Conservation (phyloP, 2,329 filamentous ascomycete species). For the Knufia fluminis region DNA sequence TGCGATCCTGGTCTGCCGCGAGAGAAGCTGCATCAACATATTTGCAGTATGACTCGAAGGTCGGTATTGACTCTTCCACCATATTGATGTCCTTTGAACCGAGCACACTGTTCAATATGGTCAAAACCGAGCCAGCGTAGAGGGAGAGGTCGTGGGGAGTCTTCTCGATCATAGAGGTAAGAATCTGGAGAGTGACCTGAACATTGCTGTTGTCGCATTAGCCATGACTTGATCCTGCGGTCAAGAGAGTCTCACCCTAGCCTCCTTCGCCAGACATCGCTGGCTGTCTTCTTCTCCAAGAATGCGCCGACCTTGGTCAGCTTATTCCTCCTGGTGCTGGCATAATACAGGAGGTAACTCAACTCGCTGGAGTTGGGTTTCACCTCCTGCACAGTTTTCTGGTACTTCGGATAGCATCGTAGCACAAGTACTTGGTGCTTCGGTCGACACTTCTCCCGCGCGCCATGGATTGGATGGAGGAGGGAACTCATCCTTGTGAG, state of each 20-base stretch:
- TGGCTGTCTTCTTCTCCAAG: slow-evolving; percentile 84
- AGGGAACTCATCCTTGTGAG: slow-evolving; percentile 18
- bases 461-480: slow-evolving; percentile 41
- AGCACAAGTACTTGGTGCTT: slow-evolving; percentile 95
- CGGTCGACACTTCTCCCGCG: slow-evolving; percentile 60
- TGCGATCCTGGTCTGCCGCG: slow-evolving; percentile 74
- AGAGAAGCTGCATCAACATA: slow-evolving; percentile 80
- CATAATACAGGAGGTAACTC: slow-evolving; percentile 94
- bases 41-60: slow-evolving; percentile 80
- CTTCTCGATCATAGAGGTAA: slow-evolving; percentile 87
- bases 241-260: slow-evolving; percentile 57
- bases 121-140: slow-evolving; percentile 75
- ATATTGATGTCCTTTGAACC: slow-evolving; percentile 81
- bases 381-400: slow-evolving; percentile 83
- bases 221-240: slow-evolving; percentile 3
- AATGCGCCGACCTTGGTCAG: slow-evolving; percentile 93
- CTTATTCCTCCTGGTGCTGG: slow-evolving; percentile 86
- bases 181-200: slow-evolving; percentile 87
- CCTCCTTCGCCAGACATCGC: slow-evolving; percentile 79
- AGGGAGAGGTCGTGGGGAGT: slow-evolving; percentile 81
- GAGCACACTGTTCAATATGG: slow-evolving; percentile 73
- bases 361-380: slow-evolving; percentile 95
- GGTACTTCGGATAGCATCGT: slow-evolving; percentile 90
- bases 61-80: slow-evolving; percentile 79
- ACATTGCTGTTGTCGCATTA: slow-evolving; percentile 57